Percentiles rank a stretch among this genome's conserved stretches.
These are phyloP conservation scores for Gossypium trilobum DNA, from an alignment of 441 rosid genomes.

Conservation along the genomic window DNA sequence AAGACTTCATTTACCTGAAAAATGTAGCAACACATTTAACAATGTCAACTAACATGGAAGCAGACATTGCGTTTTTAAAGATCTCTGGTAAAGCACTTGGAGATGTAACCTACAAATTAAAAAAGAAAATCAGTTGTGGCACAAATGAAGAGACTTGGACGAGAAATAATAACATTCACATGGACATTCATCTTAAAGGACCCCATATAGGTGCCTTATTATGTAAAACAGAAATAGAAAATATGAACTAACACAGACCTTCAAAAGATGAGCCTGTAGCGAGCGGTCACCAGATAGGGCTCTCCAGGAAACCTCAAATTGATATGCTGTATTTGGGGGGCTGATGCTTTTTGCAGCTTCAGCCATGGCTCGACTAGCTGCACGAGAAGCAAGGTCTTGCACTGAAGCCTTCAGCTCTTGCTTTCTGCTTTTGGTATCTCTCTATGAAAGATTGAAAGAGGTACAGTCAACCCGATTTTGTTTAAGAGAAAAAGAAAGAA, in stretches of 20 bases:
- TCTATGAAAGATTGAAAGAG: not conserved
- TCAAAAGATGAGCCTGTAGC: slow-evolving; percentile 53
- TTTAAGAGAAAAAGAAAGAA: not conserved
- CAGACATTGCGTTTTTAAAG: slow-evolving; percentile 67
- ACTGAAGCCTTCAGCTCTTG: slow-evolving; percentile 51
- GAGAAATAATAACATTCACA: not conserved
- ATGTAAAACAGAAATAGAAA: not conserved
- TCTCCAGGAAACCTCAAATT: slow-evolving; percentile 81
- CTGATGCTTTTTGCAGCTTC: slow-evolving; percentile 59
- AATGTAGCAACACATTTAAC: slow-evolving; percentile 57
- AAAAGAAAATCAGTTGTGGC: not conserved
- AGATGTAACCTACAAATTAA: slow-evolving; percentile 43
- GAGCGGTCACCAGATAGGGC: slow-evolving; percentile 53
- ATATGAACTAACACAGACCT: slow-evolving; percentile 37
- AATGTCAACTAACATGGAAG: slow-evolving; percentile 61
- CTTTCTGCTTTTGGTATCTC: slow-evolving; percentile 26
- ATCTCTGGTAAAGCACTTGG: slow-evolving; percentile 66
- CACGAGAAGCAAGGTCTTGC: slow-evolving; percentile 75
- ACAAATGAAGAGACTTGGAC: not conserved
- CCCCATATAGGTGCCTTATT: not conserved
- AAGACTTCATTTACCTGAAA: slow-evolving; percentile 41
- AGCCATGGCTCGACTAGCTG: slow-evolving; percentile 61
- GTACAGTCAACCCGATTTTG: not conserved
- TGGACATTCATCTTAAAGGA: not conserved
- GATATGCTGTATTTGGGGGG: slow-evolving; percentile 73